These are phyloP conservation scores for Psophocarpus tetragonolobus DNA, from an alignment of 306 rosid genomes.

Conservation along the genomic window DNA sequence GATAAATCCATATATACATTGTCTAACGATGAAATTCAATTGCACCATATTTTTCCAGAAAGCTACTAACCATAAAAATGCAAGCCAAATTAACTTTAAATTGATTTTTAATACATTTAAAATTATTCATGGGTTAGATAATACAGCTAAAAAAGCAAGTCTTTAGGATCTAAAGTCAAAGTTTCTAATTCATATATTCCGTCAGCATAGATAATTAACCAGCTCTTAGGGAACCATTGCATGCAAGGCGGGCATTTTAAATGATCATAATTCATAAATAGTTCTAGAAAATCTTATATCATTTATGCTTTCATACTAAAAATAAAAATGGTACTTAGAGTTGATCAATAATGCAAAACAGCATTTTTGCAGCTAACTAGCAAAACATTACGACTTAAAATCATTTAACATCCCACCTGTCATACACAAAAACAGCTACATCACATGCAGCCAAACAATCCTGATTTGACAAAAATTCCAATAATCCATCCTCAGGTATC, in stretches of 20 bases:
- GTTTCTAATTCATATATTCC: neutral
- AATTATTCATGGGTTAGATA: neutral
- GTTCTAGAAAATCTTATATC: conserved; percentile 22
- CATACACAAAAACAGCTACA: conserved; percentile 85
- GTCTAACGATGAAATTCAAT: conserved; percentile 1
- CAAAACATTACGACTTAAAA: conserved; percentile 20
- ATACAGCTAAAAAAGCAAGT: too few relatives aligned
- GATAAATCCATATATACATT: neutral
- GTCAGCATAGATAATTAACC: neutral
- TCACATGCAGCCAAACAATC: conserved; percentile 86
- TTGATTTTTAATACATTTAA: neutral
- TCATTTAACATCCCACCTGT: conserved; percentile 56
- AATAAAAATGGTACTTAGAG: conserved; percentile 4
- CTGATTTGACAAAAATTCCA: conserved; percentile 48
- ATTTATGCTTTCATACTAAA: neutral
- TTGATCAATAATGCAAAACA: conserved; percentile 11
- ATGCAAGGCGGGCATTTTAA: conserved; percentile 27
- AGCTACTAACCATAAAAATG: neutral
- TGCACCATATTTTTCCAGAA: conserved; percentile 13
- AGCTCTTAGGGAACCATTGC: conserved; percentile 14
- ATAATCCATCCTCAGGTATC: conserved; percentile 77
- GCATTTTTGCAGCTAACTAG: conserved; percentile 21
- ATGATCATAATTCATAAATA: conserved; percentile 12
- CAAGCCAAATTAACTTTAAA: conserved; percentile 21
- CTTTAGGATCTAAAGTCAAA: neutral